Evolutionary conservation across 495 filamentous ascomycete genomes (phyloP).

Genomic region (Oidiodendron maius): DNA sequence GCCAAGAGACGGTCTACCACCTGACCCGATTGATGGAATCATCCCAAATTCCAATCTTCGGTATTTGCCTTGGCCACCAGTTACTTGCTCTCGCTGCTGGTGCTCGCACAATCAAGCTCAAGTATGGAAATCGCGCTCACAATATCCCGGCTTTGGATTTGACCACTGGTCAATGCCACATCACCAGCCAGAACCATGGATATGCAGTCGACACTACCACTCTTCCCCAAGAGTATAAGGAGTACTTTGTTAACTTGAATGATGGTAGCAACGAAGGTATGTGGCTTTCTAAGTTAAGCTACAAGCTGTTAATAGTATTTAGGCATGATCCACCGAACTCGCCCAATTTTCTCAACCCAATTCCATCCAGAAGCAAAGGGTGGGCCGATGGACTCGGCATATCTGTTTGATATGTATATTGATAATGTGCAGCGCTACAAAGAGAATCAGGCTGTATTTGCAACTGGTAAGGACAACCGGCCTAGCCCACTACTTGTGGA

Average conservation of each 20-base stretch:
- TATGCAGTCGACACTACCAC: conserved; percentile 91
- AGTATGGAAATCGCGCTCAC: conserved; percentile 96
- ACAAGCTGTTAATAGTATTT: conserved; percentile 26
- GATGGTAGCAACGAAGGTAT: conserved; percentile 86
- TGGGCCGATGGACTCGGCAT: conserved; percentile 86
- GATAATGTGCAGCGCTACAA: conserved; percentile 86
- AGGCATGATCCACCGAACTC: conserved; percentile 83
- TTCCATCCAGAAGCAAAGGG: conserved; percentile 98
- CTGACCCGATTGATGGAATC: conserved; percentile 81
- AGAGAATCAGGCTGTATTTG: conserved; percentile 62
- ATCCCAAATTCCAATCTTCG: conserved; percentile 88
- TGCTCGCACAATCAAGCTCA: conserved; percentile 85
- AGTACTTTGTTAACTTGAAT: conserved; percentile 97
- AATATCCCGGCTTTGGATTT: conserved; percentile 95
- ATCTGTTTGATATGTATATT: conserved; percentile 94
- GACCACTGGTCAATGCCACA: conserved; percentile 95
- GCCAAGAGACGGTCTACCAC: conserved; percentile 87
- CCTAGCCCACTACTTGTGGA: conserved; percentile 85
- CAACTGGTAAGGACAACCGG: conserved; percentile 64
- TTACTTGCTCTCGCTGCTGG: conserved; percentile 77
- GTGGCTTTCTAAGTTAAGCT: conserved; percentile 3
- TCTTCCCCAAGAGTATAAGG: conserved; percentile 81
- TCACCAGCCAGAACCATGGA: conserved; percentile 97
- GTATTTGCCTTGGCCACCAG: conserved; percentile 94
- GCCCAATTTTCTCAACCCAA: conserved; percentile 96